Base-by-base conservation (phyloP, 176 grass and related monocot genomes). In the Oryza nivara region DNA sequence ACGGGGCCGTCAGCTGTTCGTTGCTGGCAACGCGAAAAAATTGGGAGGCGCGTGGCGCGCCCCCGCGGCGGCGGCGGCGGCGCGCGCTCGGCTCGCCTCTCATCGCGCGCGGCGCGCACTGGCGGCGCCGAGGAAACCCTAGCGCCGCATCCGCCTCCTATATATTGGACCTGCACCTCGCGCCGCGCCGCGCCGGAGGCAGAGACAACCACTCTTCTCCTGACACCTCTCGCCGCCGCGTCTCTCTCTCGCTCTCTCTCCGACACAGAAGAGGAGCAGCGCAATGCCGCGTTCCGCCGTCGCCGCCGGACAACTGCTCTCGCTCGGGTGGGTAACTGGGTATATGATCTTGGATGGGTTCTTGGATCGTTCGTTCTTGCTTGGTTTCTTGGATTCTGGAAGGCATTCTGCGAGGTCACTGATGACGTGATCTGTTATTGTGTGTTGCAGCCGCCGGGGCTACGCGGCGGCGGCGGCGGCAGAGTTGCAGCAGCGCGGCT, bases 371-470 rank as follows among this genome's bases (percentile, higher is more conserved):
- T 36, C 25, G 17, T 63, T 63, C 58, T 22, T 63, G 58, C 6
- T 23, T 63, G n/a, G 19, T 58, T 58, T 58, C 16, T 63, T 63
- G 58, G 22, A n/a, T 23, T 63, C 4, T 11, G 58, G 20, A 2
- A 3, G 52, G 5, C 35, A 36, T 36, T 58, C 54, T 36, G 35
- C 35, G 35, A 58, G 54, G 16, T 58, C 54, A n/a, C 19, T 58
- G 54, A 63, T 3, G 47, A 23, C 4, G 11, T 25, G 11, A 12
- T 26, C 10, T 64, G 26, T 25, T 76, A 1, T 20, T 38, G 22
- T 9, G 17, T 68, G 45, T 72, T 7, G 58, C 88, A 73, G 86
- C 74, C 82, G 88, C 41, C 86, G 82, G 10, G 45, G 67, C 6
- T 85, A 88, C 65, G 54, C 65, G 0, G 52, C 56, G 9, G 36